Evolutionary conservation across 306 rosid genomes (phyloP).

Genomic region (Glycyrrhiza uralensis): DNA sequence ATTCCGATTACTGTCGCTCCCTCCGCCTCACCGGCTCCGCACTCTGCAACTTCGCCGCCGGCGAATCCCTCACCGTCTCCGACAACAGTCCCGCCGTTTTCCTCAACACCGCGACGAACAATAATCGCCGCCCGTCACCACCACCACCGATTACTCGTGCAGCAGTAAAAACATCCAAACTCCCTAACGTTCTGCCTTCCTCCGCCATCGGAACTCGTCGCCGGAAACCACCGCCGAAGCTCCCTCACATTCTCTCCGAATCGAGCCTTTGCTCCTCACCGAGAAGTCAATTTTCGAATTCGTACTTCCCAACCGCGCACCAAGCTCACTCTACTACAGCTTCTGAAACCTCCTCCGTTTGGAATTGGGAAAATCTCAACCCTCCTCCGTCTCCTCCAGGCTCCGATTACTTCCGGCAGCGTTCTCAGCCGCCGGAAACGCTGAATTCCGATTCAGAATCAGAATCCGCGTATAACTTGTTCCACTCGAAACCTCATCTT

Average conservation of each 20-base stretch:
- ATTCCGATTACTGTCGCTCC: slow-evolving; percentile 78
- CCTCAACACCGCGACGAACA: slow-evolving; percentile 30
- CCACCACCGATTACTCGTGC: slow-evolving; percentile 30
- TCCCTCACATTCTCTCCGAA: slow-evolving; percentile 90
- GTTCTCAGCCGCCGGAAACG: not conserved
- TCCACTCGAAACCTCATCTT: slow-evolving; percentile 8
- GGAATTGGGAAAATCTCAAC: slow-evolving; percentile 90
- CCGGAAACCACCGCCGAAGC: slow-evolving; percentile 57
- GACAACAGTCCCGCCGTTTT: slow-evolving; percentile 71
- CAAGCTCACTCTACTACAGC: slow-evolving; percentile 68
- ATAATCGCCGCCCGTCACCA: not conserved
- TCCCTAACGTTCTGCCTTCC: slow-evolving; percentile 53
- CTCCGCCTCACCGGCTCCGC: slow-evolving; percentile 85
- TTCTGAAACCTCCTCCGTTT: slow-evolving; percentile 76
- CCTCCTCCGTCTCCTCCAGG: slow-evolving; percentile 96
- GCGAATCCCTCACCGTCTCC: slow-evolving; percentile 73
- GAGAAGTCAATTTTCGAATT: slow-evolving; percentile 47
- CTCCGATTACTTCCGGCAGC: slow-evolving; percentile 67
- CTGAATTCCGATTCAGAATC: not conserved
- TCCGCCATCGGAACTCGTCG: slow-evolving; percentile 28
- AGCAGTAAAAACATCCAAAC: slow-evolving; percentile 51
- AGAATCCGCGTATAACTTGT: not conserved
- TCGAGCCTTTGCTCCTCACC: slow-evolving; percentile 66
- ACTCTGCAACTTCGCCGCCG: slow-evolving; percentile 60
- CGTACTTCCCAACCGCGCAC: slow-evolving; percentile 56